Evolutionary conservation across 768 basidiomycete species (phyloP).

Genomic region (Gelatoporia subvermispora): DNA sequence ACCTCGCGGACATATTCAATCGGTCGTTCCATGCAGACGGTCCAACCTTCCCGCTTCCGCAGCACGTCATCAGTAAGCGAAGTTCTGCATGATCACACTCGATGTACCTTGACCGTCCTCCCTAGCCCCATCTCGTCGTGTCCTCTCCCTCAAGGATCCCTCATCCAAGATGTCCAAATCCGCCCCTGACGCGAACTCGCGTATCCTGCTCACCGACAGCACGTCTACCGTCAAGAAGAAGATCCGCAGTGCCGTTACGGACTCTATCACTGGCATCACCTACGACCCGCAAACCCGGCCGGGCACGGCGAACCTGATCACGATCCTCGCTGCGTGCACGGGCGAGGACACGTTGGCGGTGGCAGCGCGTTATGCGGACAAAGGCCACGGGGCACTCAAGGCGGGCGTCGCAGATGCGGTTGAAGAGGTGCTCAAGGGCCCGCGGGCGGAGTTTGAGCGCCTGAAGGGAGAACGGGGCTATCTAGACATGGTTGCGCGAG

Average conservation of each 20-base stretch:
- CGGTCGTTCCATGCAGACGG: constrained; percentile 44
- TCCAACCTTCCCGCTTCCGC: constrained; percentile 67
- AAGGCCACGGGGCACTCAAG: constrained; percentile 69
- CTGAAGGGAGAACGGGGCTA: constrained; percentile 57
- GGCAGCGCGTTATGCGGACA: constrained; percentile 45
- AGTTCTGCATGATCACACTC: too few species aligned
- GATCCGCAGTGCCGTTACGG: constrained; percentile 80
- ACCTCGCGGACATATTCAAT: constrained; percentile 83
- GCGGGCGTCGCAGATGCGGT: constrained; percentile 69
- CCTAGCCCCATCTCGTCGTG: constrained; percentile 71
- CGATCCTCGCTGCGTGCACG: constrained; percentile 74
- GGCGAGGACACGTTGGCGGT: constrained; percentile 39
- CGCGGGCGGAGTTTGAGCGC: constrained; percentile 65
- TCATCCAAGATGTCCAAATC: constrained; percentile 96
- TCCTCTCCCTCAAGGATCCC: constrained; percentile 85
- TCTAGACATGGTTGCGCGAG: constrained; percentile 53
- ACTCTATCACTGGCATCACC: constrained; percentile 68
- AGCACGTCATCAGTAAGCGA: constrained; percentile 72
- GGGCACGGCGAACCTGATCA: constrained; percentile 77
- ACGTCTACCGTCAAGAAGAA: constrained; percentile 56
- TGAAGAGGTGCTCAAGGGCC: constrained; percentile 56
- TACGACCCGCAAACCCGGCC: constrained; percentile 81
- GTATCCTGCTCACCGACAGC: constrained; percentile 82
- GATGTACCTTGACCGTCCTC: not conserved
- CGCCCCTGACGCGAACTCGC: constrained; percentile 67